Evolutionary conservation across 371 early-diverging fungal species (phyloP).

Genomic region (Actinomortierella ambigua): DNA sequence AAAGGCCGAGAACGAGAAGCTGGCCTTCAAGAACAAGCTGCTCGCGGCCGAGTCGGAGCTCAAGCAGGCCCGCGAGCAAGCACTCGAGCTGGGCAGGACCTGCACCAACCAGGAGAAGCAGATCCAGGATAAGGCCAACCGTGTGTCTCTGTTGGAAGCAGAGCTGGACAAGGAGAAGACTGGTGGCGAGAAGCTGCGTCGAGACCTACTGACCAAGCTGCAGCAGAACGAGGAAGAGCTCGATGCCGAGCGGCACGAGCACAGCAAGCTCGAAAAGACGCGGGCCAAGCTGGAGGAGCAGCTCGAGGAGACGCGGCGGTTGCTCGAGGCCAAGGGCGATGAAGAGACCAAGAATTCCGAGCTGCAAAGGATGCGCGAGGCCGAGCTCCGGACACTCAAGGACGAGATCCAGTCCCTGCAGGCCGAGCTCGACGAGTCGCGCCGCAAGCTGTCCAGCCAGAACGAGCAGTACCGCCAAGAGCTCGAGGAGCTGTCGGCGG

Average conservation of each 20-base stretch:
- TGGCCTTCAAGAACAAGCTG: conserved; percentile 59
- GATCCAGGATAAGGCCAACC: conserved; percentile 46
- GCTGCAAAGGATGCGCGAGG: conserved; percentile 74
- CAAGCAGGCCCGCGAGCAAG: conserved; percentile 56
- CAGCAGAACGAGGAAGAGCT: conserved; percentile 68
- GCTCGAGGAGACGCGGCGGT: conserved; percentile 57
- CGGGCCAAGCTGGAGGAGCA: conserved; percentile 68
- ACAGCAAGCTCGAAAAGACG: conserved; percentile 57
- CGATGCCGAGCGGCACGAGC: conserved; percentile 62
- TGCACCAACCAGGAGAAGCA: conserved; percentile 58
- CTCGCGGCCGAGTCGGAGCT: conserved; percentile 50
- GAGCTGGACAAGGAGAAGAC: conserved; percentile 60
- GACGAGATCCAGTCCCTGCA: conserved; percentile 60
- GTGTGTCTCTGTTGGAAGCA: conserved; percentile 49
- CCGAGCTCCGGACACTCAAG: conserved; percentile 71
- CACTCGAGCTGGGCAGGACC: conserved; percentile 51
- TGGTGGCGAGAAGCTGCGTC: conserved; percentile 58
- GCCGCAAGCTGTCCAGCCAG: conserved; percentile 63
- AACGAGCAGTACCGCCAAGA: conserved; percentile 68
- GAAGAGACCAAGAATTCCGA: conserved; percentile 75
- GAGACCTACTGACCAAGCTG: conserved; percentile 66
- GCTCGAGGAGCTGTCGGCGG: conserved; percentile 55
- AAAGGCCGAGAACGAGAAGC: conserved; percentile 58
- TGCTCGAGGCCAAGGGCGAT: conserved; percentile 78
- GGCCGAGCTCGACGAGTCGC: conserved; percentile 66